phyloP scores from a whole-genome alignment of 108 stramenopile genomes.

The Pseudonitzschia multiseries region DNA sequence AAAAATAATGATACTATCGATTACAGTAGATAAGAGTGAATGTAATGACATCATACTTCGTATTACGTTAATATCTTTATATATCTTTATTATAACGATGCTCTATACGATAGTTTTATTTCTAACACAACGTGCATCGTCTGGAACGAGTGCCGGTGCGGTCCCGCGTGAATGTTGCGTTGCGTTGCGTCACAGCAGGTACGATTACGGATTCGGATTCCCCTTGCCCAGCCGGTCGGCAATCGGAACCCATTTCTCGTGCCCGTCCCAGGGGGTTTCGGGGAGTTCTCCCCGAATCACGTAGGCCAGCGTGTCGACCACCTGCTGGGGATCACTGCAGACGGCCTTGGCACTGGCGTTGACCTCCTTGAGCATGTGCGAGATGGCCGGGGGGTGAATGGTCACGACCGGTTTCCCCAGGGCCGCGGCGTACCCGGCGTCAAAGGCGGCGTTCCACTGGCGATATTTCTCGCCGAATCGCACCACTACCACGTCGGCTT shows the following conservation, averaged over 20 bases:
- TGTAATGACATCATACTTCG: no score
- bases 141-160: no score
- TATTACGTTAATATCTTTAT: no score
- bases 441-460: conserved; percentile 90
- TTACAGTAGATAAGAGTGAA: no score
- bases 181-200: no score
- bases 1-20: no score
- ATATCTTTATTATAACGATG: no score
- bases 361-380: conserved; percentile 91
- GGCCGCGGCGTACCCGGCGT: conserved; percentile 84
- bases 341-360: conserved; percentile 74
- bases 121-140: no score
- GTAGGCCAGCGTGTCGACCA: conserved; percentile 84
- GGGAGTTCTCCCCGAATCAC: conserved; percentile 78
- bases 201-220: conserved; percentile 82
- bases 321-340: conserved; percentile 75
- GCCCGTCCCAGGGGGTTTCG: conserved; percentile 61
- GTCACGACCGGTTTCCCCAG: conserved; percentile 76
- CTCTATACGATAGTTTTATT: no score
- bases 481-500: conserved; percentile 87
- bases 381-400: conserved; percentile 73
- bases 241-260: conserved; percentile 63
- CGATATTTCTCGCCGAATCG: conserved; percentile 86
- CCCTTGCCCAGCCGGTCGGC: conserved; percentile 83
- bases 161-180: no score